Base-by-base conservation (phyloP, 371 early-diverging fungal genomes). In the Mucor circinelloides region DNA sequence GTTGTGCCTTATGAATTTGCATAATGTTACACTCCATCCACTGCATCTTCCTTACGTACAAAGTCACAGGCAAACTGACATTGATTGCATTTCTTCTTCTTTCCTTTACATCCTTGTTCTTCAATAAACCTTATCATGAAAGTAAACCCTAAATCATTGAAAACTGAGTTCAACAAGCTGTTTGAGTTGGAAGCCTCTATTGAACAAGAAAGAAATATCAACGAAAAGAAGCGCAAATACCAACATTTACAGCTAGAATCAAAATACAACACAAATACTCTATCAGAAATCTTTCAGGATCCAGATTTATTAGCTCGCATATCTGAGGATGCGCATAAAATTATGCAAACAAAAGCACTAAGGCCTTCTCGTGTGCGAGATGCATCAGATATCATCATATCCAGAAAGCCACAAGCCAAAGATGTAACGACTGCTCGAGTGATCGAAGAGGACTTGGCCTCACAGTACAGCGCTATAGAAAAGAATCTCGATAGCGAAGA, bases 401-500 rank as follows among this genome's bases (percentile, higher is more conserved):
- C 17, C 4, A 67, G 46, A 34, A 74, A 71, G 44, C 80, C 82
- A 3, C 82, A 82, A 58, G 82, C 82, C 15, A 79, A 78, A 48
- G 80, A 82, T 25, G 82, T 82, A 1, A 36, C 48, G 13, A 70
- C 75, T 2, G 61, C 32, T 9, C 69, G 76, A 2, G 55, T 74
- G 2, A 58, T 77, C 10, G 65, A 66, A 6, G 69, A 78, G 2
- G 67, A 70, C 0, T 58, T 76, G 9, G 75, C 67, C 12, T 15
- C 57, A 12, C 19, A 55, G 0, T 52, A 60, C 13, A 31, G 52
- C 27, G 38, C 60, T 25, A n/a, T 70, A 6, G 67, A 76, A 56
- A 17, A 48, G 36, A 40, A 2, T 1, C 48, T 42, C 9, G 12
- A 44, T 2, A 58, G 23, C 1, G 55, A 48, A 12, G 30, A 62